Evolutionary conservation across 306 rosid species (phyloP).

Genomic region (Inga laurina): DNA sequence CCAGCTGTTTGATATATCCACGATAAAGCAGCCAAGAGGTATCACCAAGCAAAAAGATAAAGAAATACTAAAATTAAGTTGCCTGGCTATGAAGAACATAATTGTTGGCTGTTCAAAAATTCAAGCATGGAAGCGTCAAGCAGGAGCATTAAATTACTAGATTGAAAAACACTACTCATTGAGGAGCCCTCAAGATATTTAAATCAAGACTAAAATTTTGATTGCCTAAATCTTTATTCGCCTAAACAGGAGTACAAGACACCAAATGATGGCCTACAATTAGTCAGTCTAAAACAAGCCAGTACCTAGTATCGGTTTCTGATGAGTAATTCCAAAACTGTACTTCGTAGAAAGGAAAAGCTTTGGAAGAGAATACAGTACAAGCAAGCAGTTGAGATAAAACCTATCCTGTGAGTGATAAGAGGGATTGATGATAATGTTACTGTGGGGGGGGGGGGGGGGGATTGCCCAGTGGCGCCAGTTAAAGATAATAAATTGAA

Average conservation of each 20-base stretch:
- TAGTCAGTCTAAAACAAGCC: background rate
- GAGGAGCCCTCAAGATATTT: background rate
- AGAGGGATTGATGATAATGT: background rate
- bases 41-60: background rate
- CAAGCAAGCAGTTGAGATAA: background rate
- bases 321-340: background rate
- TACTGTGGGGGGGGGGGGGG: background rate
- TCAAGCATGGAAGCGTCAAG: background rate
- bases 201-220: background rate
- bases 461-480: too few relatives aligned
- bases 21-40: background rate
- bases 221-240: background rate
- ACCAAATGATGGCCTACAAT: background rate
- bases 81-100: background rate
- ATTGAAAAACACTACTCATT: background rate
- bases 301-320: background rate
- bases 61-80: background rate
- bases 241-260: background rate
- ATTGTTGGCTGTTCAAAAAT: background rate
- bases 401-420: constrained; percentile 7
- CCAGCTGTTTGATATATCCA: background rate
- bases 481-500: background rate
- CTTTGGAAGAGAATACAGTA: background rate
- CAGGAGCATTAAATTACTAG: background rate
- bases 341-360: background rate